Evolutionary conservation across 129 eudicot species (phyloP).

Genomic region (Pulicaria dysenterica): DNA sequence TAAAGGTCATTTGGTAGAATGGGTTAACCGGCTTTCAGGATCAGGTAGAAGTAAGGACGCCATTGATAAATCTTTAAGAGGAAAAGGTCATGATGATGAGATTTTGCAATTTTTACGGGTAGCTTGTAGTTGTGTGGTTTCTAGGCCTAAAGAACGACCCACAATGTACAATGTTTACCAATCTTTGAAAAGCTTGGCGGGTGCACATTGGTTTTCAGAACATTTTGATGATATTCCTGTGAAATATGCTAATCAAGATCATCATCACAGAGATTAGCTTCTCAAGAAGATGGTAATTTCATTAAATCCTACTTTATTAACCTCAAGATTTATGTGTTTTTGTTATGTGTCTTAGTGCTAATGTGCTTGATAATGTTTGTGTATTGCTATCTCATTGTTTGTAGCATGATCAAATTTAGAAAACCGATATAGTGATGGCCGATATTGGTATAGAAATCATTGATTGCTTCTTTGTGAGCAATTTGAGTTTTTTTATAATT

Average conservation of each 20-base stretch:
- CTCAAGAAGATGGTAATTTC: conserved; percentile 5
- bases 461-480: conserved; percentile 17
- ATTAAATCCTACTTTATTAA: conserved; percentile 21
- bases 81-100: conserved; percentile 60
- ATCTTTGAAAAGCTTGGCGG: conserved; percentile 51
- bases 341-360: conserved; percentile 22
- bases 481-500: background rate
- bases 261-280: conserved; percentile 46
- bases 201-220: conserved; percentile 48
- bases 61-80: conserved; percentile 50
- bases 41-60: conserved; percentile 57
- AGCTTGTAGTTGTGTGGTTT: conserved; percentile 61
- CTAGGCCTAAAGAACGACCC: conserved; percentile 72
- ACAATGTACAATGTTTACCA: conserved; percentile 60
- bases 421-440: conserved; percentile 26
- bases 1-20: conserved; percentile 67
- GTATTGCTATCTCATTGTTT: conserved; percentile 24
- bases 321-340: conserved; percentile 20
- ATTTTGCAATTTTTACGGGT: conserved; percentile 54
- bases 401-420: conserved; percentile 32
- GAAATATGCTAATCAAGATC: conserved; percentile 53
- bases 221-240: conserved; percentile 59
- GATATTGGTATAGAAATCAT: conserved; percentile 31
- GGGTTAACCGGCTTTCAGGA: conserved; percentile 50
- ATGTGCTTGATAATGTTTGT: conserved; percentile 27